Evolutionary conservation across 208 protist species (phyloP).

Genomic region (Wallacemonas collosoma): DNA sequence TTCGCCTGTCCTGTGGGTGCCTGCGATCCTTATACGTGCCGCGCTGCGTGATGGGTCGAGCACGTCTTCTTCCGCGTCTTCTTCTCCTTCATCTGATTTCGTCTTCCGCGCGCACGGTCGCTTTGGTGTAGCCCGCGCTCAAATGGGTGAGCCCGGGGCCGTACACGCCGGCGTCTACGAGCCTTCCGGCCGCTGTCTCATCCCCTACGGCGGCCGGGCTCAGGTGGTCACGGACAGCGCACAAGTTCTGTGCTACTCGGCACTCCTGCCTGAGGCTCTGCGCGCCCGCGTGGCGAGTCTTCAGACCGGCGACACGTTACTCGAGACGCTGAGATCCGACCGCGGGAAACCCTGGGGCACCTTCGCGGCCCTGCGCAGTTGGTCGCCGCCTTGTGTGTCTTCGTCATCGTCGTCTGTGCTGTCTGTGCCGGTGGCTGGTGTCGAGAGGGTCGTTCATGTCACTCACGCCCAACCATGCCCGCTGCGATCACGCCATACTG

Average conservation of each 20-base stretch:
- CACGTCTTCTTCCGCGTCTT: background rate
- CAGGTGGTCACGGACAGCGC: constrained; percentile 34
- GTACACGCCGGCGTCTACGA: constrained; percentile 50
- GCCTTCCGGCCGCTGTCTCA: constrained; percentile 50
- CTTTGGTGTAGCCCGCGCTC: constrained; percentile 43
- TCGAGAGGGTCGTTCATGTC: background rate
- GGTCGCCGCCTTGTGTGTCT: background rate
- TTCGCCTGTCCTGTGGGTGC: constrained; percentile 34
- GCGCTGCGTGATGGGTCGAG: background rate
- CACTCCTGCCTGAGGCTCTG: constrained; percentile 30
- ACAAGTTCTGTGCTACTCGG: constrained; percentile 50
- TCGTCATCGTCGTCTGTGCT: background rate
- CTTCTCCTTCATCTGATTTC: background rate
- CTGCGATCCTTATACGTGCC: constrained; percentile 18
- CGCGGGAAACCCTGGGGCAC: constrained; percentile 34
- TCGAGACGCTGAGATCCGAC: constrained; percentile 20
- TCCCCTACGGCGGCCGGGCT: constrained; percentile 54
- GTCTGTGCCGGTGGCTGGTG: background rate
- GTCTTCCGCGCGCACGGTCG: constrained; percentile 29
- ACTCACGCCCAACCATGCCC: background rate
- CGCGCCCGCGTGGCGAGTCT: constrained; percentile 14
- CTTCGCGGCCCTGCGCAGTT: constrained; percentile 32
- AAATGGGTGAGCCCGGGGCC: constrained; percentile 24
- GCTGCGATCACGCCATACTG: constrained; percentile 21
- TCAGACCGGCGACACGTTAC: constrained; percentile 23